Base-by-base conservation (phyloP, 169 alveolate genomes). In the Plasmodium gallinaceum region DNA sequence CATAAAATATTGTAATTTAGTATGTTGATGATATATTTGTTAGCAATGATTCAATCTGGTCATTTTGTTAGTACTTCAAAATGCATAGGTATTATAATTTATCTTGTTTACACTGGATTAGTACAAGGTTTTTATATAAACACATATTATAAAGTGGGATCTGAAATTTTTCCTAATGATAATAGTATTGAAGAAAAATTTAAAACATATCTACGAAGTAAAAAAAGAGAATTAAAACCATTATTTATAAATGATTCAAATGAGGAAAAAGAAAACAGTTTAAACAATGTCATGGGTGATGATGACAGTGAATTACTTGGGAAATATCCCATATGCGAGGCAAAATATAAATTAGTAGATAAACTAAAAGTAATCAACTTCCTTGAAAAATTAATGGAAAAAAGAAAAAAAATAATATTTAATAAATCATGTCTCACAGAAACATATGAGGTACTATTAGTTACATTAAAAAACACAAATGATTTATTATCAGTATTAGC, bases 271-370 rank as follows among this genome's bases (percentile, higher is more conserved):
- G 48, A 42, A 43, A n/a, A n/a, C n/a, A 71, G 54, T 57, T 32
- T 16, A 5, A 52, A 52, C 10, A n/a, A 10, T 52, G 6, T 6
- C 20, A 9, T 52, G 20, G 14, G 16, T 73, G 72, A 60, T 74
- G 72, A 74, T 74, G 62, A 52, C 24, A 61, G 57, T 37, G 61
- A 74, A 32, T 48, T 74, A 24, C 60, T 57, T 74, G 88, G 39
- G 10, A 74, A 74, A n/a, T 74, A 74, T 48, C 88, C 88, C 16
- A 8, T 74, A 74, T 74, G 88, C 57, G 88, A 74, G 9, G 69
- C 88, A 18, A 74, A 74, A 32, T 74, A 74, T 48, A 74, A 74
- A 58, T 37, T 74, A n/a, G 88, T 65, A 5, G 88, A 74, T 74
- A 74, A 74, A 32, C 5, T 74, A 43, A 74, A 74, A 74, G 60